These are phyloP conservation scores for Aphanomyces euteiches DNA, from an alignment of 352 stramenopile genomes.

Conservation along the genomic window DNA sequence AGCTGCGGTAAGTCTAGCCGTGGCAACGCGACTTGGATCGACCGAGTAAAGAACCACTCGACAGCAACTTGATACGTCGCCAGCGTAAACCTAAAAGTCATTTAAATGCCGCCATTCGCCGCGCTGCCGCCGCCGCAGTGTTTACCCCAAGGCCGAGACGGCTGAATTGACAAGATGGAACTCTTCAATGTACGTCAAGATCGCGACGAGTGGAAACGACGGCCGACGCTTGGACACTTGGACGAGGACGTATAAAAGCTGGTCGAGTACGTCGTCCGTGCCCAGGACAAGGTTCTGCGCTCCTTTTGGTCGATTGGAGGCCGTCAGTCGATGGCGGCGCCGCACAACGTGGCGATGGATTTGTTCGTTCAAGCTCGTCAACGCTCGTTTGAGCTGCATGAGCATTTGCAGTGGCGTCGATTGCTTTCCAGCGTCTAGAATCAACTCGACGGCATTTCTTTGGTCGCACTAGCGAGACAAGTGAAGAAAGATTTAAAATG, in stretches of 20 bases:
- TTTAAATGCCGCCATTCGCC: background rate
- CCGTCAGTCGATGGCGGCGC: slow-evolving; percentile 33
- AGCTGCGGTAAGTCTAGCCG: background rate
- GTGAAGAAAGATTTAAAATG: too few relatives aligned
- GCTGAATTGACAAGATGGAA: slow-evolving; percentile 85
- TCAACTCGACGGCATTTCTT: background rate
- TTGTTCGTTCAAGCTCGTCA: slow-evolving; percentile 55
- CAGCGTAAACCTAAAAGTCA: slow-evolving; percentile 47
- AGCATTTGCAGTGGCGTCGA: slow-evolving; percentile 76
- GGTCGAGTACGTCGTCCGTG: slow-evolving; percentile 78
- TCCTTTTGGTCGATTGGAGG: too few relatives aligned
- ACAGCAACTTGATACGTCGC: slow-evolving; percentile 77
- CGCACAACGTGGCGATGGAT: slow-evolving; percentile 55
- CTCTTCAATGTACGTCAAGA: slow-evolving; percentile 67
- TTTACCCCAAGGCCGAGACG: slow-evolving; percentile 56
- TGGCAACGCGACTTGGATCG: background rate
- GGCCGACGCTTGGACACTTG: slow-evolving; percentile 37
- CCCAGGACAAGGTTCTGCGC: slow-evolving; percentile 48
- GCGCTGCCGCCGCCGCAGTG: background rate
- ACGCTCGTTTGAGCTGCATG: slow-evolving; percentile 59
- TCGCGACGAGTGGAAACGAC: slow-evolving; percentile 48
- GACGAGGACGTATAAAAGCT: slow-evolving; percentile 64
- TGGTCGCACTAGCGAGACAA: slow-evolving; percentile 31
- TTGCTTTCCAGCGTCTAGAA: slow-evolving; percentile 25
- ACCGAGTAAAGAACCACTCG: slow-evolving; percentile 52